Conservation (phyloP, 768 basidiomycete genomes). For the Amanita thiersii region DNA sequence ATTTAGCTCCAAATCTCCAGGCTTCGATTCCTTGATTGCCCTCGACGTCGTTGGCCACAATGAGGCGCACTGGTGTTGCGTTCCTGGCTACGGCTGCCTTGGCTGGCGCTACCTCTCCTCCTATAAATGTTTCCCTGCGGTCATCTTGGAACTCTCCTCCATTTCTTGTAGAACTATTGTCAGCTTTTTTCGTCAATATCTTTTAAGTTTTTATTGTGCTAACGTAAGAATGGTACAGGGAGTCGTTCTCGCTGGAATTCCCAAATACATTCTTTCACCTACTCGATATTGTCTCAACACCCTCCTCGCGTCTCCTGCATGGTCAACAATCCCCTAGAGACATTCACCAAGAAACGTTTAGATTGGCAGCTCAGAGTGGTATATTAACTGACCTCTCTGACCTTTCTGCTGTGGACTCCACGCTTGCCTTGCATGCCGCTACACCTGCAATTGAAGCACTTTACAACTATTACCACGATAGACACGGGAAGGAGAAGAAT, state of each 20-base stretch:
- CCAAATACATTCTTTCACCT: slow-evolving; percentile 70
- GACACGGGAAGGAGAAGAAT: slow-evolving; percentile 15
- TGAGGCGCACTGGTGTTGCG: slow-evolving; percentile 3
- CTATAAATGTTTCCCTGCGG: slow-evolving; percentile 50
- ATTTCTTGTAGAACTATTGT: slow-evolving; percentile 59
- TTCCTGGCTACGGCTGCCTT: not conserved
- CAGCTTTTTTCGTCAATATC: slow-evolving; percentile 18
- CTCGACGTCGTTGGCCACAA: not conserved
- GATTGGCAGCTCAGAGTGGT: slow-evolving; percentile 38
- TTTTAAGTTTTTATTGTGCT: slow-evolving; percentile 4
- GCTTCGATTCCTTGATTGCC: not conserved
- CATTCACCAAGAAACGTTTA: slow-evolving; percentile 44
- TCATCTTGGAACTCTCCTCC: slow-evolving; percentile 64
- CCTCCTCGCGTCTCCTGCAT: slow-evolving; percentile 32
- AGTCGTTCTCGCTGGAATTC: slow-evolving; percentile 71
- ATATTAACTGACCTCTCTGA: slow-evolving; percentile 42
- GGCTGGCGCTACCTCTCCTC: slow-evolving; percentile 21
- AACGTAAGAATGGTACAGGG: slow-evolving; percentile 36
- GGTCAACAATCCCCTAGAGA: slow-evolving; percentile 31
- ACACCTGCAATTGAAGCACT: slow-evolving; percentile 81
- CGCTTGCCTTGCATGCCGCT: slow-evolving; percentile 69
- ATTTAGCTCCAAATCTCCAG: not conserved
- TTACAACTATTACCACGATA: slow-evolving; percentile 58
- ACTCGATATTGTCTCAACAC: slow-evolving; percentile 49
- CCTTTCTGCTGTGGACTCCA: slow-evolving; percentile 55